These are phyloP conservation scores for Pythium monospermum DNA, from an alignment of 352 stramenopile genomes.

Conservation along the genomic window DNA sequence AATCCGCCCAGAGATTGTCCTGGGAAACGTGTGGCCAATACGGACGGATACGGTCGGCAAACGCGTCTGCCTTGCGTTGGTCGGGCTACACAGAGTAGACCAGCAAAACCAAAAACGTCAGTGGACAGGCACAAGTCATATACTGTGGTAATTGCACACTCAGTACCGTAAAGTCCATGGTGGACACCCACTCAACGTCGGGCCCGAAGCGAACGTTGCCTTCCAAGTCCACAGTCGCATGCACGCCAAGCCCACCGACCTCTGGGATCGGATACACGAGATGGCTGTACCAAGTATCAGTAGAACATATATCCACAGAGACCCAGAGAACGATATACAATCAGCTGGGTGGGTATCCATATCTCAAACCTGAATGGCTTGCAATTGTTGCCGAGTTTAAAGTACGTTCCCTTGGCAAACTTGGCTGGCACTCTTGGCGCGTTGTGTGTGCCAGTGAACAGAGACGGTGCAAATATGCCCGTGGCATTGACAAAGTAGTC, in stretches of 20 bases:
- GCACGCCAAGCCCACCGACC: conserved; percentile 91
- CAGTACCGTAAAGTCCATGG: conserved; percentile 81
- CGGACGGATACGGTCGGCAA: conserved; percentile 70
- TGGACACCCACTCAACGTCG: conserved; percentile 93
- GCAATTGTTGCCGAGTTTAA: conserved; percentile 59
- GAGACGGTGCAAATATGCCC: conserved; percentile 71
- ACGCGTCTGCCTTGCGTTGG: conserved; percentile 44
- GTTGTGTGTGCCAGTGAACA: conserved; percentile 7
- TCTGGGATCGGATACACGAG: conserved; percentile 97
- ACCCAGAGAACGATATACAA: too few species aligned
- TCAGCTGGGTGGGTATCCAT: too few species aligned
- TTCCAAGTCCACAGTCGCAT: conserved; percentile 94
- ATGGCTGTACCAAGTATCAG: conserved; percentile 38
- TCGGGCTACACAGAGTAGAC: conserved; percentile 29
- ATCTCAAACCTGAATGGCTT: conserved; percentile 69
- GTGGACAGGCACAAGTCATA: too few species aligned
- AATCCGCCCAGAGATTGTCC: conserved; percentile 87
- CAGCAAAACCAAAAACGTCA: too few species aligned
- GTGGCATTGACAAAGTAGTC: conserved; percentile 92
- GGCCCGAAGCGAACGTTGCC: conserved; percentile 94
- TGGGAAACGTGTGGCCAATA: conserved; percentile 91
- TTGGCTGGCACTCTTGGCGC: conserved; percentile 37
- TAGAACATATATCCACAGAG: too few species aligned
- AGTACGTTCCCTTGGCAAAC: conserved; percentile 97
- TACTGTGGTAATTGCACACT: not conserved